These are phyloP conservation scores for Hymenoscyphus fraxineus DNA, from an alignment of 2,329 filamentous ascomycete genomes.

Conservation along the genomic window DNA sequence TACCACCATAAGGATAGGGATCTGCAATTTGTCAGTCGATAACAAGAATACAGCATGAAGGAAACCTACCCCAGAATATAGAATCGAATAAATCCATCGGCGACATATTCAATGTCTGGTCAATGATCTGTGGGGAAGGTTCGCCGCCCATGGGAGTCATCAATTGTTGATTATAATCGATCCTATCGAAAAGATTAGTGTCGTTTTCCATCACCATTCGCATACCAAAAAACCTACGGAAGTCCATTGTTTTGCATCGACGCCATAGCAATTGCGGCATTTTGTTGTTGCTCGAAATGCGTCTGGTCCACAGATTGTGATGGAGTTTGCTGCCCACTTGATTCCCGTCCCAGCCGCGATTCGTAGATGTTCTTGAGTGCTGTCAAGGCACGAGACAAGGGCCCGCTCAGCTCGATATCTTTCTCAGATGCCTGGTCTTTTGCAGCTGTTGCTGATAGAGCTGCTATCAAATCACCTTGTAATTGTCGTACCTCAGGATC, in stretches of 20 bases:
- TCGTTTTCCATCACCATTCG: background rate
- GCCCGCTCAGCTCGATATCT: slow-evolving; percentile 42
- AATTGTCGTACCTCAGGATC: slow-evolving; percentile 61
- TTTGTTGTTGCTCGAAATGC: slow-evolving; percentile 44
- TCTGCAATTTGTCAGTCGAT: background rate
- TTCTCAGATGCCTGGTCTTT: slow-evolving; percentile 46
- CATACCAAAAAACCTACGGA: slow-evolving; percentile 23
- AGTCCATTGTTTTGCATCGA: slow-evolving; percentile 57
- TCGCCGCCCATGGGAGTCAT: slow-evolving; percentile 29
- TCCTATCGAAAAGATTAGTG: slow-evolving; percentile 21
- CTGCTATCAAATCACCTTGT: slow-evolving; percentile 61
- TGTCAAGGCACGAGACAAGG: slow-evolving; percentile 56
- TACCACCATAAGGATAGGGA: slow-evolving; percentile 7
- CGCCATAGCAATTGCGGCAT: slow-evolving; percentile 62
- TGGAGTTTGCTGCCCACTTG: slow-evolving; percentile 9
- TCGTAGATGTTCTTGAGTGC: slow-evolving; percentile 63
- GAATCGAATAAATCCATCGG: slow-evolving; percentile 66
- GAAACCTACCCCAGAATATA: slow-evolving; percentile 58
- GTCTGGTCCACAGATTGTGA: slow-evolving; percentile 22
- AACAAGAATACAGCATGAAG: background rate
- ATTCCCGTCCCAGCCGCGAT: slow-evolving; percentile 54
- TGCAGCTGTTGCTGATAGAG: slow-evolving; percentile 59
- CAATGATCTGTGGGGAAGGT: slow-evolving; percentile 45
- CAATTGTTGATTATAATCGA: slow-evolving; percentile 40
- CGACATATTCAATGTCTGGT: slow-evolving; percentile 57